Base-by-base conservation (phyloP, 257 asterid species). In the Solanum bukasovii region DNA sequence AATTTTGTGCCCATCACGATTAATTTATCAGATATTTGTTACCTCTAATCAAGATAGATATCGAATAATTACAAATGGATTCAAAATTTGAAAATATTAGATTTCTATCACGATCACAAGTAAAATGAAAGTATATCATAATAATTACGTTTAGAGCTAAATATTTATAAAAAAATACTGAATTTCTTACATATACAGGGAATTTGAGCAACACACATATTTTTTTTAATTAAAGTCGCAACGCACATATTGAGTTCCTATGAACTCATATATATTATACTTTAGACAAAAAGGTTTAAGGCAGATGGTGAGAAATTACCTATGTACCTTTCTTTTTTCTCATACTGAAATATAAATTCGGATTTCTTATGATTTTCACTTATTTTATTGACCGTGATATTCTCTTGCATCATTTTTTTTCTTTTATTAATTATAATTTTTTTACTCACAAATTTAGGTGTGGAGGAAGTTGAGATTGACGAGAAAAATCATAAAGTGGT, bases 401-500 rank as follows among this genome's bases (percentile, higher is more conserved):
- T 68, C 5, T 1, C 21, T 6, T 68, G 37, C 75, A 13, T 4
- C 20, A 4, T 2, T 6, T 68, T 25, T 25, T 59, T 7, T 7
- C 23, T 84, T 70, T n/a, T 13, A 23, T 68, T 56, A 31, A 23
- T 52, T 68, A 1, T 18, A 68, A 11, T 27, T 74, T 44, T 34
- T 73, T 25, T 34, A 23, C 20, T 20, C 25, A 2, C 13, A 49
- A 37, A 34, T 89, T 33, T 49, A 94, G 98, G 98, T 9, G 96
- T 94, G 70, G 96, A 94, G 86, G 91, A 75, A 34, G 71, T 94
- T 31, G 92, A 94, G 82, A 87, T 94, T 87, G 96, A 96, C 89
- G 90, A 88, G 0, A 89, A 90, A 86, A 93, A 92, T 37, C 84
- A 93, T 7, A 93, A 88, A 82, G 96, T 94, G 23, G 87, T 21